Evolutionary conservation across 176 grass and related monocot genomes (phyloP).

Genomic region (Eragrostis curvula): DNA sequence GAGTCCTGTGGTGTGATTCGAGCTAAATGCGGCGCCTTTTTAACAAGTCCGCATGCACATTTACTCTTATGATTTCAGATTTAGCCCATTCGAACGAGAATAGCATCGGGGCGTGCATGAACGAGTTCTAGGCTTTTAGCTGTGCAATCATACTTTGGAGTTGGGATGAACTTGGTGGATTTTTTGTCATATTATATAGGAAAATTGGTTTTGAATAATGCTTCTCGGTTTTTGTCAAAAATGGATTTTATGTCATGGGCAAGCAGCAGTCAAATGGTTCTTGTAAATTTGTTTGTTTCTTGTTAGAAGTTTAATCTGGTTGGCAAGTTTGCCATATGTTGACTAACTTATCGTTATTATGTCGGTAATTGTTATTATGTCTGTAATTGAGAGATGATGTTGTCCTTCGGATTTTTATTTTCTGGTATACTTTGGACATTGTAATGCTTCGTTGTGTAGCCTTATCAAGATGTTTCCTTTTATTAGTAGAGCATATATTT

Average conservation of each 20-base stretch:
- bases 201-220: background rate
- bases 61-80: background rate
- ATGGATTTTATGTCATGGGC: background rate
- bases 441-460: background rate
- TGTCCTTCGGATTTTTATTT: background rate
- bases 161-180: slow-evolving; percentile 1
- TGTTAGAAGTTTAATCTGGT: background rate
- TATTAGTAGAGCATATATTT: background rate
- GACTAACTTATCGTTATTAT: background rate
- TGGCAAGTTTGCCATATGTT: background rate
- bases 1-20: background rate
- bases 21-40: slow-evolving; percentile 2
- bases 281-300: background rate
- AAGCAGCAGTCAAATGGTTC: background rate
- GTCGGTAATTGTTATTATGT: background rate
- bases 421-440: too few species aligned
- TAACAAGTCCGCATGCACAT: background rate
- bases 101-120: background rate
- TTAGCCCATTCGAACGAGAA: background rate
- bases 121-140: background rate
- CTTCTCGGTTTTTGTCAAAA: background rate
- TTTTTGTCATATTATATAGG: background rate
- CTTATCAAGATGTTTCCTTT: background rate
- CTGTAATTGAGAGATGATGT: background rate
- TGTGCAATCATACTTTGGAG: background rate